Evolutionary conservation across 2,329 filamentous ascomycete species (phyloP).

Genomic region (Macrophomina pseudophaseolina): DNA sequence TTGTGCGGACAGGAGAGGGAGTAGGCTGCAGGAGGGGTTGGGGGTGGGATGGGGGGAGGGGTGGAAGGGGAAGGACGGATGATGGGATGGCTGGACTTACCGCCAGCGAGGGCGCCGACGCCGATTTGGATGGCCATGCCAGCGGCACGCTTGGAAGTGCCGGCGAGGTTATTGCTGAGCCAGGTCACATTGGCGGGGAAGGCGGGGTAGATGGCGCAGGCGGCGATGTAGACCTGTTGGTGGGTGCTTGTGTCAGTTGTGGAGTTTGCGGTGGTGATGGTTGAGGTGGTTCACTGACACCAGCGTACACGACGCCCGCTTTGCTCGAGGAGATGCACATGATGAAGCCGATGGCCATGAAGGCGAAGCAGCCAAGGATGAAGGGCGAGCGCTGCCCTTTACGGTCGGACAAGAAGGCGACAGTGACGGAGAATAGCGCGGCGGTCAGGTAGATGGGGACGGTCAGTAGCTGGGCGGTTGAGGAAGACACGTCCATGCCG

Average conservation of each 20-base stretch:
- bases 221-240: constrained; percentile 28
- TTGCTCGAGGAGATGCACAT: constrained; percentile 47
- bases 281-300: constrained; percentile 44
- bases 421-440: constrained; percentile 34
- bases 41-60: not conserved
- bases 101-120: constrained; percentile 37
- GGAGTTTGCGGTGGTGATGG: constrained; percentile 48
- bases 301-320: constrained; percentile 45
- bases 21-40: too few relatives aligned
- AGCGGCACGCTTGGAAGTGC: constrained; percentile 38
- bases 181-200: constrained; percentile 39
- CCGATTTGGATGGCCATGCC: constrained; percentile 40
- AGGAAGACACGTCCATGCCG: constrained; percentile 34
- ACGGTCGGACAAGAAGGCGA: constrained; percentile 35
- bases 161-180: constrained; percentile 40
- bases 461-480: constrained; percentile 39
- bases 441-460: constrained; percentile 35
- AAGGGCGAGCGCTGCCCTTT: constrained; percentile 37
- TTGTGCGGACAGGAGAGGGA: too few relatives aligned
- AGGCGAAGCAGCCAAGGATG: constrained; percentile 36
- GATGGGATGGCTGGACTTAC: not conserved
- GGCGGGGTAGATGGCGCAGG: constrained; percentile 39
- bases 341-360: constrained; percentile 51
- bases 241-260: not conserved
- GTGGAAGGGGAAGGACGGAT: not conserved